Evolutionary conservation across 139 green algal genomes (phyloP), one percentile per base, ranked within the genome.

Genomic region (Pleodorina starrii): DNA sequence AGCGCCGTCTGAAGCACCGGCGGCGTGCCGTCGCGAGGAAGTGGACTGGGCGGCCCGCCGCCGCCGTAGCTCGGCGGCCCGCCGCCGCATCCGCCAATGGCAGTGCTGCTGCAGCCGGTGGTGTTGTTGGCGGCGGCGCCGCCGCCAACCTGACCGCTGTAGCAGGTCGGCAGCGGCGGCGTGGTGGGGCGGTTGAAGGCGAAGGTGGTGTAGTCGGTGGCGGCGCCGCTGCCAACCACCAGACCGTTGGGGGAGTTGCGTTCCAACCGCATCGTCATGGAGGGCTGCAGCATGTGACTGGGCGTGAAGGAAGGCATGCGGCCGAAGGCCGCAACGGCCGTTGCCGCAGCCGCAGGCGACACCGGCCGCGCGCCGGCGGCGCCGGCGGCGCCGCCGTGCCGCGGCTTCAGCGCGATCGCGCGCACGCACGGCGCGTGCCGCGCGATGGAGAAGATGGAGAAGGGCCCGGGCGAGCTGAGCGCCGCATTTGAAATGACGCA

Each of bases 251-350:
- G 66, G 11, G 63, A 78, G 63, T 35, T 88, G 44, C 82, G 82
- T 9, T 87, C 81, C 63, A 79, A 17, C 29, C 82, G 82, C 82
- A 88, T 79, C 19, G 82, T 88, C 82, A 88, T 88, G n/a, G 66
- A 80, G 29, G 82, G 82, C 66, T 88, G 82, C 44, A 88, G 82
- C 60, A 88, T 17, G 60, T 87, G 35, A 19, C 44, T 42, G 11
- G 82, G 82, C 1, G 63, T 88, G 82, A 80, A 88, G 44, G 82
- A 88, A 0, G 66, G 44, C 82, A n/a, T 2, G 32, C 32, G 63
- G 16, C 82, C 82, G 32, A 88, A 88, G 29, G 43, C 43, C 32
- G 50, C 12, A n/a, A n/a, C n/a, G n/a, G n/a, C n/a, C n/a, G n/a
- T n/a, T n/a, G n/a, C n/a, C n/a, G n/a, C n/a, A n/a, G n/a, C n/a